These are phyloP conservation scores for Arthrobotrys sinensis DNA, from an alignment of 2,329 filamentous ascomycete genomes.

Conservation along the genomic window DNA sequence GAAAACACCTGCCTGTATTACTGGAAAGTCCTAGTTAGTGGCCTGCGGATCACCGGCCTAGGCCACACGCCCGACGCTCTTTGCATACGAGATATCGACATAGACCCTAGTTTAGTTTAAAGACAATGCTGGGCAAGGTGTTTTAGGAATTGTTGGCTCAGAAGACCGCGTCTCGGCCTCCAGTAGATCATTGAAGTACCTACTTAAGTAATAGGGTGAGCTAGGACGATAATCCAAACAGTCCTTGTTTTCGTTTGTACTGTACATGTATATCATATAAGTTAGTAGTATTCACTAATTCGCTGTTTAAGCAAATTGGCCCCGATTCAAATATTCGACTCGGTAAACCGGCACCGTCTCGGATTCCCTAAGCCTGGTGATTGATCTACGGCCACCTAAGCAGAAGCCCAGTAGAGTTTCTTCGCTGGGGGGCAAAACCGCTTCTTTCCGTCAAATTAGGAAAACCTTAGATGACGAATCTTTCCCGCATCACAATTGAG, in stretches of 20 bases:
- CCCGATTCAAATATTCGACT: not conserved
- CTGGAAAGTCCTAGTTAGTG: not conserved
- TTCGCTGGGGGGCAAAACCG: conserved; percentile 6
- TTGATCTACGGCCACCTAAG: conserved; percentile 35
- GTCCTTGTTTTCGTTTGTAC: too few species aligned
- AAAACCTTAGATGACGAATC: conserved; percentile 15
- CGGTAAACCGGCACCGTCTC: conserved; percentile 51
- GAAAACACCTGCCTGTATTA: conserved; percentile 6
- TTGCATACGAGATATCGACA: not conserved
- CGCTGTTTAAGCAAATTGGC: too few species aligned
- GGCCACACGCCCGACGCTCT: not conserved
- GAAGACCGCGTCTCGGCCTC: too few species aligned
- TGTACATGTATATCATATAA: too few species aligned
- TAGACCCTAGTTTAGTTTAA: too few species aligned
- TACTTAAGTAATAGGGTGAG: too few species aligned
- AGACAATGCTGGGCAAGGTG: too few species aligned
- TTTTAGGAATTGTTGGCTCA: too few species aligned
- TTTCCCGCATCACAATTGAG: conserved; percentile 11
- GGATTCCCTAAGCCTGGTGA: conserved; percentile 12
- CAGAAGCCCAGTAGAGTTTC: conserved; percentile 1
- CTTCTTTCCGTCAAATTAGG: conserved; percentile 10
- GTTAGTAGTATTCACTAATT: too few species aligned
- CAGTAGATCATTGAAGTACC: too few species aligned
- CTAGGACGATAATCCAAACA: too few species aligned
- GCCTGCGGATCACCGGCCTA: not conserved